Percentiles rank a stretch among this genome's conserved stretches.
Conservation (phyloP, 352 stramenopile species). For the Lagenidium sp. region DNA sequence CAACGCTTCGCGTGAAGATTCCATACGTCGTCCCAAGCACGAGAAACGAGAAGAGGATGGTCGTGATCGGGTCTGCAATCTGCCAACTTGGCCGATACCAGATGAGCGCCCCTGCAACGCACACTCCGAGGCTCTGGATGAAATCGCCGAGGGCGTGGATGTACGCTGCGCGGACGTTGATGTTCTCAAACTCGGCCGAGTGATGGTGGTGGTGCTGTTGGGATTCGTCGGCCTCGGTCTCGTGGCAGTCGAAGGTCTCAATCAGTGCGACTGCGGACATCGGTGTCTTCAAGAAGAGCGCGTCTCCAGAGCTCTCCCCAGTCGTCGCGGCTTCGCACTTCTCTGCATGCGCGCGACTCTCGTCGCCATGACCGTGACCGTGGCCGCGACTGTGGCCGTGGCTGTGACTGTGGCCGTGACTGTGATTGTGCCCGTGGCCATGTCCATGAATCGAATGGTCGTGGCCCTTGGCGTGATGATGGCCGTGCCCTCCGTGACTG, state of each 20-base stretch:
- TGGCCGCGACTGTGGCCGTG: conserved; percentile 20
- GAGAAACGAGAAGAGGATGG: conserved; percentile 93
- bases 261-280: conserved; percentile 76
- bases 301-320: conserved; percentile 29
- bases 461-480: too few relatives aligned
- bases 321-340: conserved; percentile 22
- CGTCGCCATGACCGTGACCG: conserved; percentile 17
- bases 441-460: too few relatives aligned
- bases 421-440: conserved; percentile 34
- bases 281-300: conserved; percentile 47
- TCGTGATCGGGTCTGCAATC: conserved; percentile 95
- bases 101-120: conserved; percentile 93
- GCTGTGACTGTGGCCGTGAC: conserved; percentile 15
- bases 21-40: conserved; percentile 92
- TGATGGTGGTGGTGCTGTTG: conserved; percentile 3
- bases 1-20: conserved; percentile 86
- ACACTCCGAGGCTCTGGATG: conserved; percentile 95
- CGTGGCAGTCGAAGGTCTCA: conserved; percentile 18
- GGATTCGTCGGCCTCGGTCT: conserved; percentile 8
- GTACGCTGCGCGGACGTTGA: conserved; percentile 97
- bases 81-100: conserved; percentile 95
- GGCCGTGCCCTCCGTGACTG: conserved; percentile 27
- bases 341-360: conserved; percentile 14
- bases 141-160: conserved; percentile 97
- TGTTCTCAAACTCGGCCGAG: conserved; percentile 71